These are phyloP conservation scores for Trichosporon sp. DNA, from an alignment of 1,284 basidiomycete genomes.

Conservation along the genomic window DNA sequence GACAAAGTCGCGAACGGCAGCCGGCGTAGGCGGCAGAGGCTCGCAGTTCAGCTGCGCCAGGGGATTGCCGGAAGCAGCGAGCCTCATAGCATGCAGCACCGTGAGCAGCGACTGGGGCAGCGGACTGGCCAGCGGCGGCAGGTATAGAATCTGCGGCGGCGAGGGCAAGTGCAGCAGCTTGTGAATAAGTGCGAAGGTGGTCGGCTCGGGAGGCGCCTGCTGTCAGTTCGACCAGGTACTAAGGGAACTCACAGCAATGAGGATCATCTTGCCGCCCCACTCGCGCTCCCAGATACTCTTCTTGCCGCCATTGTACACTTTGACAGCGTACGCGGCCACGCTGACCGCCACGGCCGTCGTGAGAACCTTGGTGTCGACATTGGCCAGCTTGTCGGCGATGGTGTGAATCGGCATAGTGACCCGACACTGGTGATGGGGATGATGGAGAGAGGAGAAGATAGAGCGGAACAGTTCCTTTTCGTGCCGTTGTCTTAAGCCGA, in stretches of 20 bases:
- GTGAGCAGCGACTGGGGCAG: constrained; percentile 41
- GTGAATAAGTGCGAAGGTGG: constrained; percentile 40
- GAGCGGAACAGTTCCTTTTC: background rate
- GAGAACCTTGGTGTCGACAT: constrained; percentile 21
- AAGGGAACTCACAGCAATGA: constrained; percentile 38
- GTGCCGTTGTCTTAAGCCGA: background rate
- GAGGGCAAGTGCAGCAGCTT: constrained; percentile 40
- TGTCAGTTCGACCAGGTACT: background rate
- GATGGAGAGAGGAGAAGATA: background rate
- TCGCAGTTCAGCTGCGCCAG: constrained; percentile 44
- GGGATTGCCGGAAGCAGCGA: constrained; percentile 29
- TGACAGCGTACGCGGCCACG: constrained; percentile 27
- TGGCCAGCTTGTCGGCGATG: constrained; percentile 21
- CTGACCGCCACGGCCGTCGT: constrained; percentile 19
- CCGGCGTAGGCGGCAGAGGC: constrained; percentile 35
- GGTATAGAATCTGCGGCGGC: constrained; percentile 47
- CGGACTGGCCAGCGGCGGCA: constrained; percentile 40
- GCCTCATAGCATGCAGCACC: constrained; percentile 41
- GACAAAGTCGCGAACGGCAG: constrained; percentile 38
- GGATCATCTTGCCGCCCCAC: constrained; percentile 47
- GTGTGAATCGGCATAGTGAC: constrained; percentile 34
- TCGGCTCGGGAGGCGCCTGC: constrained; percentile 42
- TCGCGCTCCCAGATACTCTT: constrained; percentile 47
- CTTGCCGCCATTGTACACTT: constrained; percentile 34
- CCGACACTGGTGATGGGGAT: background rate